These are phyloP conservation scores for Daldinia loculata DNA, from an alignment of 495 filamentous ascomycete species.

Conservation along the genomic window DNA sequence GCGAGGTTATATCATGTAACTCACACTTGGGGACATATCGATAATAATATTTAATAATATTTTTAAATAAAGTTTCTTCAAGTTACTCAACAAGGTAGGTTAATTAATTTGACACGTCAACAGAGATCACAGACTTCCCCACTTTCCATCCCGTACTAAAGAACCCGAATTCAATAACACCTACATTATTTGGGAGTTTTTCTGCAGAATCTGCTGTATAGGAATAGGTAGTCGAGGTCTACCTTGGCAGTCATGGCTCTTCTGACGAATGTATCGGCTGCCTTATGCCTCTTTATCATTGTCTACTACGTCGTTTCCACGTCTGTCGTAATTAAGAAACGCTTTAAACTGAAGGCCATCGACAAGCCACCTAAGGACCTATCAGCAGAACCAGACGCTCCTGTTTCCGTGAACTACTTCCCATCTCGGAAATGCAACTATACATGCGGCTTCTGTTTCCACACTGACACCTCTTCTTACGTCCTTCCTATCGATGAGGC, in stretches of 20 bases:
- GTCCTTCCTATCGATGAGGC: conserved; percentile 50
- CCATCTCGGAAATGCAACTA: conserved; percentile 64
- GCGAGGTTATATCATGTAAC: no score
- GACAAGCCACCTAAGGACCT: background rate
- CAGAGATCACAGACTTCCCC: no score
- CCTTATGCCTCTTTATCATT: background rate
- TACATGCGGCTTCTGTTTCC: conserved; percentile 65
- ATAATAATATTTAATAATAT: no score
- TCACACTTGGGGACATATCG: no score
- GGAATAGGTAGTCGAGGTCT: background rate
- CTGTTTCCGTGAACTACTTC: conserved; percentile 60
- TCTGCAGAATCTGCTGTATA: no score
- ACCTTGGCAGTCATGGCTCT: background rate
- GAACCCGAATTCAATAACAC: no score
- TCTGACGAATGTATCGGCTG: background rate
- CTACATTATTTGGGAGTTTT: no score
- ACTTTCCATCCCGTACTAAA: no score
- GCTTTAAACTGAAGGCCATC: background rate
- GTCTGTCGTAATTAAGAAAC: background rate
- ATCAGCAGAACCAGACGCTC: conserved; percentile 8
- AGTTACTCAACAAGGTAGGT: no score
- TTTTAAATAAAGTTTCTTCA: no score
- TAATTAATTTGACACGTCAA: no score
- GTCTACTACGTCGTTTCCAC: background rate
- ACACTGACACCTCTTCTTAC: conserved; percentile 61